These are phyloP conservation scores for Picochlorum sp. DNA, from an alignment of 139 green algal species.

Conservation along the genomic window DNA sequence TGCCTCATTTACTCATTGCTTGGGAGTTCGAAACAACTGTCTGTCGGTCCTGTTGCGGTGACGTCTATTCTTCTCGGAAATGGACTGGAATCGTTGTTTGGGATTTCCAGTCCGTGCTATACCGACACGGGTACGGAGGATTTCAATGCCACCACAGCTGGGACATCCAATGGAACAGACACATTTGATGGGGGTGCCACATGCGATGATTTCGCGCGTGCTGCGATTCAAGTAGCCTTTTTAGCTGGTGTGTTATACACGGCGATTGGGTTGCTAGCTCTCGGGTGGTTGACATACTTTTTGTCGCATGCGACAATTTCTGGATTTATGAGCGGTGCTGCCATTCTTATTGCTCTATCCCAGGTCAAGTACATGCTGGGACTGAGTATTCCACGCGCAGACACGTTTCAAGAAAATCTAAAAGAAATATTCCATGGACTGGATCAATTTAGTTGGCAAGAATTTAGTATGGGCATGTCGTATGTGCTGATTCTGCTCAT, in stretches of 20 bases:
- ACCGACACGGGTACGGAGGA: neutral
- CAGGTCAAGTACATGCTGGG: slow-evolving; percentile 44
- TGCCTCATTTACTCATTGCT: slow-evolving; percentile 67
- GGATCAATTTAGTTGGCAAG: slow-evolving; percentile 23
- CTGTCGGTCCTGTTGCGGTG: slow-evolving; percentile 62
- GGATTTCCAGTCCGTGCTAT: slow-evolving; percentile 9
- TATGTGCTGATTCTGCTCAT: slow-evolving; percentile 40
- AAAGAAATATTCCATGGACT: slow-evolving; percentile 21
- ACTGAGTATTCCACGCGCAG: slow-evolving; percentile 32
- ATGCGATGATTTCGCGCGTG: slow-evolving; percentile 33
- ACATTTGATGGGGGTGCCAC: slow-evolving; percentile 9
- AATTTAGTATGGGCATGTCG: slow-evolving; percentile 41
- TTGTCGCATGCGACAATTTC: slow-evolving; percentile 70
- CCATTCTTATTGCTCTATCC: slow-evolving; percentile 60
- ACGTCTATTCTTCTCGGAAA: slow-evolving; percentile 44
- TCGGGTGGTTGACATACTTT: slow-evolving; percentile 82
- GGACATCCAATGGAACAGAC: slow-evolving; percentile 4
- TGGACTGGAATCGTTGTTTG: slow-evolving; percentile 21
- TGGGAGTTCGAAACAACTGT: slow-evolving; percentile 57
- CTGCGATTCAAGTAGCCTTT: slow-evolving; percentile 57
- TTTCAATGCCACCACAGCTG: neutral
- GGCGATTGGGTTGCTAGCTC: slow-evolving; percentile 54
- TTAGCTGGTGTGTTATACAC: slow-evolving; percentile 68
- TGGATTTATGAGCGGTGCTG: slow-evolving; percentile 79
- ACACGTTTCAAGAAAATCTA: slow-evolving; percentile 26